phyloP scores from a whole-genome alignment of 495 filamentous ascomycete species.

The Penicillium taxi region DNA sequence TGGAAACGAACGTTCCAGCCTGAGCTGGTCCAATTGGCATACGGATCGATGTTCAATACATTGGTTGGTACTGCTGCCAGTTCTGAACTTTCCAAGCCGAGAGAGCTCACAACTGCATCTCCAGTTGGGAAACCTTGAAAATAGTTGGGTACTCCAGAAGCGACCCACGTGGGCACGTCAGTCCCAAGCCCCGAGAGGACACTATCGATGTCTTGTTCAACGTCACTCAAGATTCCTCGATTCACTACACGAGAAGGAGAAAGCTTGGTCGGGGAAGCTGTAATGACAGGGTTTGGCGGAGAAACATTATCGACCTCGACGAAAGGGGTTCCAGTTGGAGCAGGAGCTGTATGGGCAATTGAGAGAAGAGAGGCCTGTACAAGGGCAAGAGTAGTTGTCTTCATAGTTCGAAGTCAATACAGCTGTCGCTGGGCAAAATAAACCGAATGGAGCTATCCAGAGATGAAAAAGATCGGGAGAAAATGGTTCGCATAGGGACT shows the following conservation, averaged over 20 bases:
- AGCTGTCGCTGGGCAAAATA: neutral
- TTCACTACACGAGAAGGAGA: constrained; percentile 14
- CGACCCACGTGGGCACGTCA: constrained; percentile 51
- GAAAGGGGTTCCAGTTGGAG: constrained; percentile 16
- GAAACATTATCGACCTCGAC: constrained; percentile 3
- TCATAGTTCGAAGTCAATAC: neutral
- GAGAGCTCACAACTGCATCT: constrained; percentile 46
- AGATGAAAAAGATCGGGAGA: too few species aligned
- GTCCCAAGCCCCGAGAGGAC: constrained; percentile 37
- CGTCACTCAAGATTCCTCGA: constrained; percentile 37
- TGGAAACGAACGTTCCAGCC: constrained; percentile 72
- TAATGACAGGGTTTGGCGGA: constrained; percentile 12
- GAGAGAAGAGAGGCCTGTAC: constrained; percentile 11
- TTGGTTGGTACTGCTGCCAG: constrained; percentile 56
- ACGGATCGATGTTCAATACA: constrained; percentile 66
- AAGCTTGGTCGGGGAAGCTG: constrained; percentile 13
- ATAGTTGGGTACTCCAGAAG: constrained; percentile 56
- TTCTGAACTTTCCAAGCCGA: constrained; percentile 50
- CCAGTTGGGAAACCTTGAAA: constrained; percentile 62
- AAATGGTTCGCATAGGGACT: too few species aligned
- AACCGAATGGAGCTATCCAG: too few species aligned
- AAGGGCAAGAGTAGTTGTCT: neutral
- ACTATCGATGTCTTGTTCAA: constrained; percentile 37
- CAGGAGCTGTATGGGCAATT: constrained; percentile 10
- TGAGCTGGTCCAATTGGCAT: constrained; percentile 69